Percentiles rank a stretch among this genome's conserved stretches.
Conservation (phyloP, 495 filamentous ascomycete species). For the Penicillium soppii region DNA sequence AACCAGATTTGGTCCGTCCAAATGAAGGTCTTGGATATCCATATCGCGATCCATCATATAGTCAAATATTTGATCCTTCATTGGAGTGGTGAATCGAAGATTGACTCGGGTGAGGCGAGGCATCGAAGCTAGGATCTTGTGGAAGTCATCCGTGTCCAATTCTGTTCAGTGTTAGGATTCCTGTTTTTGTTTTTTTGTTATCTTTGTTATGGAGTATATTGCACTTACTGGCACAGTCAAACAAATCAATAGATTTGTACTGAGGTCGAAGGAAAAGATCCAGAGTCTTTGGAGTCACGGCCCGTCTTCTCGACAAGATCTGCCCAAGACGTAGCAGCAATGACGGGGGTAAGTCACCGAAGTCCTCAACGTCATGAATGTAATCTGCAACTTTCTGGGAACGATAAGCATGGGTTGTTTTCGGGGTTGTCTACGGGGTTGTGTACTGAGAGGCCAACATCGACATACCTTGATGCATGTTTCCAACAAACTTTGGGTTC, state of each 20-base stretch:
- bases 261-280: constrained; percentile 74
- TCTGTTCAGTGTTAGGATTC: constrained; percentile 38
- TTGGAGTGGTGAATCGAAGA: constrained; percentile 76
- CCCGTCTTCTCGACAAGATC: constrained; percentile 76
- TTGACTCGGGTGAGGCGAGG: constrained; percentile 66
- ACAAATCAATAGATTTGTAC: constrained; percentile 65
- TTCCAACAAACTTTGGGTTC: constrained; percentile 71
- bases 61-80: constrained; percentile 78
- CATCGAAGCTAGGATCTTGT: constrained; percentile 75
- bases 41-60: constrained; percentile 72
- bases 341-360: constrained; percentile 70
- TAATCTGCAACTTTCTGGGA: constrained; percentile 71
- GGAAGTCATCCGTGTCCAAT: constrained; percentile 70
- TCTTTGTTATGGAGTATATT: no score
- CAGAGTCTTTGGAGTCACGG: constrained; percentile 67
- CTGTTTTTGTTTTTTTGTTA: neutral
- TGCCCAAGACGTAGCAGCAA: constrained; percentile 74
- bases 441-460: no score
- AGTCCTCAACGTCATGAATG: constrained; percentile 76
- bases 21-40: constrained; percentile 58
- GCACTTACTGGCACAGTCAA: constrained; percentile 73
- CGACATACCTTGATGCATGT: constrained; percentile 67
- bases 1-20: constrained; percentile 79
- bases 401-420: constrained; percentile 2
- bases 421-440: no score